Evolutionary conservation across 1,139 yeast species (phyloP).

Genomic region (Arxiozyma slooffiae): DNA sequence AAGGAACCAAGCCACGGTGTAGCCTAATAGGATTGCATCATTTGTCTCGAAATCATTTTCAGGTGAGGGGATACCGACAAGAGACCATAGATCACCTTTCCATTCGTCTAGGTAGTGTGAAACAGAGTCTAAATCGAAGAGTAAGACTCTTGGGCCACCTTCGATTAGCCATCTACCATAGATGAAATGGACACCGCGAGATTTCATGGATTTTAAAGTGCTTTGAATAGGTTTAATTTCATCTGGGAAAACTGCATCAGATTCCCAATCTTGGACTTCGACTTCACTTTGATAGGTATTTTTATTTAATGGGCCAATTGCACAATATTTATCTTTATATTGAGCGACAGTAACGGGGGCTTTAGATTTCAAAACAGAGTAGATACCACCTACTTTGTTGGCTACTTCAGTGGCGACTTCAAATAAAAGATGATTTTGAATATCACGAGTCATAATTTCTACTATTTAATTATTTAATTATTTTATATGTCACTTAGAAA

Average conservation of each 20-base stretch:
- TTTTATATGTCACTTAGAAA: not conserved
- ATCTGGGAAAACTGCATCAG: constrained; percentile 43
- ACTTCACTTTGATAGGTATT: constrained; percentile 85
- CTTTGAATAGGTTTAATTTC: constrained; percentile 21
- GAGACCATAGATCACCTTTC: constrained; percentile 88
- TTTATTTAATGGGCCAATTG: constrained; percentile 78
- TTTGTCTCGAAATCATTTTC: constrained; percentile 80
- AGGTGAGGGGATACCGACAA: constrained; percentile 90
- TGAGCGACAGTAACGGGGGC: constrained; percentile 96
- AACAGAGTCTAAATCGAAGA: constrained; percentile 80
- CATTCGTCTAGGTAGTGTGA: constrained; percentile 65
- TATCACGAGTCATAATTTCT: constrained; percentile 57
- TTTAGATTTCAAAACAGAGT: constrained; percentile 90
- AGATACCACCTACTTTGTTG: constrained; percentile 94
- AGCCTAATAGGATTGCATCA: constrained; percentile 87
- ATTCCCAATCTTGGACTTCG: constrained; percentile 64
- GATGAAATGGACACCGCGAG: constrained; percentile 71
- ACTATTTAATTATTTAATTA: not conserved
- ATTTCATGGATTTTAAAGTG: constrained; percentile 49
- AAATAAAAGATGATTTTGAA: constrained; percentile 73
- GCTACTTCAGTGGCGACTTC: constrained; percentile 98
- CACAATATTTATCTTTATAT: constrained; percentile 76
- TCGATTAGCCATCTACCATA: constrained; percentile 97
- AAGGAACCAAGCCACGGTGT: constrained; percentile 91
- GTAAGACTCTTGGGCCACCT: constrained; percentile 87